phyloP scores from a whole-genome alignment of 768 basidiomycete species.

The Leccinum broughii region DNA sequence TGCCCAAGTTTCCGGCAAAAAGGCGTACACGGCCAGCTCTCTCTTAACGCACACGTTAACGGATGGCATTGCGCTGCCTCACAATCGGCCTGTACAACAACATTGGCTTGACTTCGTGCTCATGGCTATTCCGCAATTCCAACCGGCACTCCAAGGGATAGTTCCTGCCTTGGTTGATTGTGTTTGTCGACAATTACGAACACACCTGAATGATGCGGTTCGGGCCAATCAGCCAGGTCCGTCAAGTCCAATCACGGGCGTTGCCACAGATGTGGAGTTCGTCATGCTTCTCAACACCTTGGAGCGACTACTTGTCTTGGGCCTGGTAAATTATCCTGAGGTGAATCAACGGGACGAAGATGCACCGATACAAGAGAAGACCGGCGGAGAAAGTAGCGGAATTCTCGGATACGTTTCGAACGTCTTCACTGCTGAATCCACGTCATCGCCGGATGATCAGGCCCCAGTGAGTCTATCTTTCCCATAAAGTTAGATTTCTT shows the following conservation, averaged over 20 bases:
- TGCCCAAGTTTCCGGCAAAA: slow-evolving; percentile 30
- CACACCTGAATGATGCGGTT: slow-evolving; percentile 55
- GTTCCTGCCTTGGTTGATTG: slow-evolving; percentile 79
- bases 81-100: slow-evolving; percentile 81
- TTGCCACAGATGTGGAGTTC: slow-evolving; percentile 77
- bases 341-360: slow-evolving; percentile 57
- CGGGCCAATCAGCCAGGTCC: slow-evolving; percentile 41
- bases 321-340: slow-evolving; percentile 60
- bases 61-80: slow-evolving; percentile 69
- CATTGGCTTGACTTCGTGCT: slow-evolving; percentile 97
- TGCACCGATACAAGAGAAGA: slow-evolving; percentile 49
- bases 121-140: slow-evolving; percentile 86
- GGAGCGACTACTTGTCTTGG: slow-evolving; percentile 78
- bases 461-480: slow-evolving; percentile 47
- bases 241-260: slow-evolving; percentile 44
- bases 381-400: slow-evolving; percentile 55
- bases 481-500: background rate
- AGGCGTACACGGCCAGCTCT: slow-evolving; percentile 58
- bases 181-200: slow-evolving; percentile 67
- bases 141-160: slow-evolving; percentile 63
- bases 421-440: slow-evolving; percentile 80
- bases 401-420: slow-evolving; percentile 89
- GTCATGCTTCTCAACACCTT: slow-evolving; percentile 81
- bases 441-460: slow-evolving; percentile 52
- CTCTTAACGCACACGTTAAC: slow-evolving; percentile 75